These are phyloP conservation scores for Solanum tacnaense DNA, from an alignment of 257 asterid genomes.

Conservation along the genomic window DNA sequence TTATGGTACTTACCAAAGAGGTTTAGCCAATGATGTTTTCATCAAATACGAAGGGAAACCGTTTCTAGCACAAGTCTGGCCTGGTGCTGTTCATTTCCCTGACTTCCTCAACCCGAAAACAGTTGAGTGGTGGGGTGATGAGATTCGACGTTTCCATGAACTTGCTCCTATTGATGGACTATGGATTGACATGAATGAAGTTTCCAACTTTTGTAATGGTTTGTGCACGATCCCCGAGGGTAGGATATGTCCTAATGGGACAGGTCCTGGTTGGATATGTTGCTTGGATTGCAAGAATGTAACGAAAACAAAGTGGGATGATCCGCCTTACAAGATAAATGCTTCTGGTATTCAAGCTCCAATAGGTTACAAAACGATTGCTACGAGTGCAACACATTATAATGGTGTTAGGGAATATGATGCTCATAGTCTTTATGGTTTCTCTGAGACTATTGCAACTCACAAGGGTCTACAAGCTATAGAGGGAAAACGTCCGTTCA, in stretches of 20 bases:
- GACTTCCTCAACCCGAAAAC: slow-evolving; percentile 86
- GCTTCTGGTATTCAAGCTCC: slow-evolving; percentile 73
- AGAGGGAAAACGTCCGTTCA: slow-evolving; percentile 81
- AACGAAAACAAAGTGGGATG: slow-evolving; percentile 78
- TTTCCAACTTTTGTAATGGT: slow-evolving; percentile 71
- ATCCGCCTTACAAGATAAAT: slow-evolving; percentile 91
- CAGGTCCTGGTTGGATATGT: slow-evolving; percentile 87
- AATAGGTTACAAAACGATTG: slow-evolving; percentile 79
- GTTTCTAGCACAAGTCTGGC: slow-evolving; percentile 92
- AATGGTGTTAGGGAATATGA: slow-evolving; percentile 84
- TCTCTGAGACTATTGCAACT: slow-evolving; percentile 73
- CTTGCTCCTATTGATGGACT: slow-evolving; percentile 90
- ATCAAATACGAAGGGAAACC: slow-evolving; percentile 74
- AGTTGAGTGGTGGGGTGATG: slow-evolving; percentile 87
- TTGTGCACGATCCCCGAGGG: slow-evolving; percentile 68
- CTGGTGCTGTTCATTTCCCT: slow-evolving; percentile 91
- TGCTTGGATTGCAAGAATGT: slow-evolving; percentile 85
- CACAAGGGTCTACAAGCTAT: slow-evolving; percentile 66
- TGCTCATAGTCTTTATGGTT: slow-evolving; percentile 87
- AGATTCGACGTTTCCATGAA: slow-evolving; percentile 66
- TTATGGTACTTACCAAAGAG: slow-evolving; percentile 72
- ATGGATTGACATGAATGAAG: slow-evolving; percentile 97
- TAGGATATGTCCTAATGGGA: slow-evolving; percentile 60
- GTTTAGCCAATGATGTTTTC: slow-evolving; percentile 66
- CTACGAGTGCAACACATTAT: slow-evolving; percentile 71